Conservation (phyloP, 345 rosid species). For the Mercurialis annua region DNA sequence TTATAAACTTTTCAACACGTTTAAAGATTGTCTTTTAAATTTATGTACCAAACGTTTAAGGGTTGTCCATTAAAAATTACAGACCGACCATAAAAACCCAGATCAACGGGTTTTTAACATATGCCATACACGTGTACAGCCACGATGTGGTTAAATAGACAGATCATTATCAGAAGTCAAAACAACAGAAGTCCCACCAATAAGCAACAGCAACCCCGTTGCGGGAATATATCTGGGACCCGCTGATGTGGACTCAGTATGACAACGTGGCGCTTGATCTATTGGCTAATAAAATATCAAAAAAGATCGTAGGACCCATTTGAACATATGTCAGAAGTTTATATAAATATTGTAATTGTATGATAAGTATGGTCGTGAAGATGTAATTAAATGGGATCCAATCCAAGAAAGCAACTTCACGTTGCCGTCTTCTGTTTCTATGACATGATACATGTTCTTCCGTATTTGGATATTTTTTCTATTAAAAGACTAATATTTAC, state of each 20-base stretch:
- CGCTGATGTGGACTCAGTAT: constrained; percentile 13
- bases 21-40: no score
- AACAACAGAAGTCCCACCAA: constrained; percentile 21
- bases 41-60: no score
- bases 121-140: constrained; percentile 32
- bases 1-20: no score
- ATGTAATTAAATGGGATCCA: constrained; percentile 20
- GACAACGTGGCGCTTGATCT: constrained; percentile 28
- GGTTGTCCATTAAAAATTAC: constrained; percentile 6
- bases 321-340: no score
- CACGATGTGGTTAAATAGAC: neutral
- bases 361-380: neutral
- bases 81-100: constrained; percentile 31
- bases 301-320: constrained; percentile 14
- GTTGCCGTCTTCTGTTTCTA: constrained; percentile 13
- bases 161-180: constrained; percentile 7
- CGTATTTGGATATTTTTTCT: no score
- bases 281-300: constrained; percentile 22
- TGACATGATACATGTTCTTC: constrained; percentile 6
- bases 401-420: constrained; percentile 20
- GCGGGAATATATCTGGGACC: constrained; percentile 13
- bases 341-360: neutral
- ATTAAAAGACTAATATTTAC: no score
- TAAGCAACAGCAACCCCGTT: constrained; percentile 7
- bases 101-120: neutral